These are phyloP conservation scores for Cynanchum wilfordii DNA, from an alignment of 257 asterid genomes.

Conservation along the genomic window DNA sequence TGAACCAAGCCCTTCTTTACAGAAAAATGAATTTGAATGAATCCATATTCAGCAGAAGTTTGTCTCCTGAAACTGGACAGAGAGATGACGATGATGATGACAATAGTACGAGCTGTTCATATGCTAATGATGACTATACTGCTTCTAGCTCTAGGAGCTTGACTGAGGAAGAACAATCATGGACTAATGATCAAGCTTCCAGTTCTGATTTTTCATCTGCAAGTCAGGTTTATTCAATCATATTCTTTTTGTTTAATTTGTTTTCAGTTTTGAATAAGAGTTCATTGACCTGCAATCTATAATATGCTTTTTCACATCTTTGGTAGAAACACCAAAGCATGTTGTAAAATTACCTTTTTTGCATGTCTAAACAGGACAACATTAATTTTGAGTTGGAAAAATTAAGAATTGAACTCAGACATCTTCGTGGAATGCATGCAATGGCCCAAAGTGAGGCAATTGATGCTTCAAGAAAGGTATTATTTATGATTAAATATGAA, in stretches of 20 bases:
- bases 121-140: slow-evolving; percentile 14
- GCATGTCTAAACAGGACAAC: slow-evolving; percentile 39
- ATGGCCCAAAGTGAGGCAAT: slow-evolving; percentile 71
- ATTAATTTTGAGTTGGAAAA: slow-evolving; percentile 71
- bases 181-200: slow-evolving; percentile 31
- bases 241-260: slow-evolving; percentile 10
- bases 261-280: not conserved
- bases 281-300: not conserved
- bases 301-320: not conserved
- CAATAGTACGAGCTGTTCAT: slow-evolving; percentile 8
- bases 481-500: slow-evolving; percentile 9
- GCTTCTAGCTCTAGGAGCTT: slow-evolving; percentile 44
- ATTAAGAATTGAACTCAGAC: slow-evolving; percentile 72
- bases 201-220: slow-evolving; percentile 32
- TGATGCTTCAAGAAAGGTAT: slow-evolving; percentile 86
- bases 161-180: slow-evolving; percentile 22
- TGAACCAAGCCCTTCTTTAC: slow-evolving; percentile 52
- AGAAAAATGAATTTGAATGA: slow-evolving; percentile 40
- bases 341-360: slow-evolving; percentile 5
- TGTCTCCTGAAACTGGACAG: slow-evolving; percentile 21
- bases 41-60: slow-evolving; percentile 18
- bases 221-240: slow-evolving; percentile 41
- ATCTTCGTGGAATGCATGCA: slow-evolving; percentile 73
- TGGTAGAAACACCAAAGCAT: not conserved
- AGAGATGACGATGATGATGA: slow-evolving; percentile 20